A percentile compares a stretch with the other conserved stretches of the same genome.
These are phyloP conservation scores for Nicotiana otophora DNA, from an alignment of 257 asterid genomes.

Conservation along the genomic window DNA sequence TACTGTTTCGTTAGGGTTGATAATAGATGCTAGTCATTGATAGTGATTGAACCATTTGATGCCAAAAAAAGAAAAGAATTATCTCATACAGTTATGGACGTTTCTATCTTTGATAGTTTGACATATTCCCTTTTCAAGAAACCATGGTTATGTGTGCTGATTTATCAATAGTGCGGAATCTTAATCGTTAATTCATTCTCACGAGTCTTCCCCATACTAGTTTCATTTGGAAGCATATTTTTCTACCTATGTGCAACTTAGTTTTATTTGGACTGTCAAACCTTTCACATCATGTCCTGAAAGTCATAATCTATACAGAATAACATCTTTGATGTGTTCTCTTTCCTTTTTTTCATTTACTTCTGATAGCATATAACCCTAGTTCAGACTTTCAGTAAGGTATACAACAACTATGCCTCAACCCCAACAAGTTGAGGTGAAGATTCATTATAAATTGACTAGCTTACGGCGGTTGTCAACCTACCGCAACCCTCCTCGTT, in stretches of 20 bases:
- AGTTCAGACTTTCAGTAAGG: too few relatives aligned
- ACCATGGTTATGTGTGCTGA: not conserved
- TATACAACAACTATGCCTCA: too few relatives aligned
- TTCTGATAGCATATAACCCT: not conserved
- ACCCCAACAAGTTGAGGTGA: too few relatives aligned
- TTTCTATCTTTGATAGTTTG: not conserved
- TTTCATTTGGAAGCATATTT: not conserved
- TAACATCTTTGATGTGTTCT: not conserved
- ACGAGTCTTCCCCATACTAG: not conserved
- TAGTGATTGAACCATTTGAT: not conserved
- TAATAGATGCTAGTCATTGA: not conserved
- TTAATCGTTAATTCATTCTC: not conserved
- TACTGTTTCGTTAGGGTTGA: not conserved
- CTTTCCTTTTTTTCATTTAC: not conserved
- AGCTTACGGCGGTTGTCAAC: too few relatives aligned
- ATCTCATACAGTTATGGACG: not conserved
- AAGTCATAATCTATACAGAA: not conserved
- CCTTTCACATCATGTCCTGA: not conserved
- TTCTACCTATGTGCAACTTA: not conserved
- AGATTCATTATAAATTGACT: too few relatives aligned
- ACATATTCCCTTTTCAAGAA: not conserved
- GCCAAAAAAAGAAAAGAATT: not conserved
- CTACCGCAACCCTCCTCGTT: too few relatives aligned
- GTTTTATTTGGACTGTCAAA: not conserved
- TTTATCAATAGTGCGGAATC: not conserved